Conservation (phyloP, 2,329 filamentous ascomycete genomes). For the Fusarium verticillioides region DNA sequence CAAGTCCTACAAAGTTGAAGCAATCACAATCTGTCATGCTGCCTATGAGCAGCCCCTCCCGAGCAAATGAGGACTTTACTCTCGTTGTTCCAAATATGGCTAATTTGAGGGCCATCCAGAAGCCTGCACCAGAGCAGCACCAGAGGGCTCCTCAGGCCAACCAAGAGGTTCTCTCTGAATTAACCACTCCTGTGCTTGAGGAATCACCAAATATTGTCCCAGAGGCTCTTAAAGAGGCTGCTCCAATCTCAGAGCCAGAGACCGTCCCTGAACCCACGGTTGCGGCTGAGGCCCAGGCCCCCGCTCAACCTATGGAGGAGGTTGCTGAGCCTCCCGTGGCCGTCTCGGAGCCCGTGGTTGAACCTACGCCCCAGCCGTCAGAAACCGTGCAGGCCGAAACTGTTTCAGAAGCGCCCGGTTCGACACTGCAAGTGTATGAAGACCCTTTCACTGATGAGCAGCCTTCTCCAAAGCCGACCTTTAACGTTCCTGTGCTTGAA, state of each 20-base stretch:
- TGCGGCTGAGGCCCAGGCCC: slow-evolving; percentile 48
- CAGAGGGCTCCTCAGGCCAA: slow-evolving; percentile 21
- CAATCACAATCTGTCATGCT: slow-evolving; percentile 46
- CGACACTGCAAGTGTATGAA: slow-evolving; percentile 67
- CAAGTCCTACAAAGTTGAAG: slow-evolving; percentile 55
- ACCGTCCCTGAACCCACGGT: not conserved
- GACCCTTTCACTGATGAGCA: slow-evolving; percentile 67
- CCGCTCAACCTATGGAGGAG: slow-evolving; percentile 37
- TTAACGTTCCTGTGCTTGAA: slow-evolving; percentile 65
- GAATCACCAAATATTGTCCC: slow-evolving; percentile 4
- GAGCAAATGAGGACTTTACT: slow-evolving; percentile 64
- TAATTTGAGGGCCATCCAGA: slow-evolving; percentile 48
- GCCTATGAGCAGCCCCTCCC: slow-evolving; percentile 56
- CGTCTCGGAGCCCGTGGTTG: slow-evolving; percentile 12
- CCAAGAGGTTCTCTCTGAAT: slow-evolving; percentile 17
- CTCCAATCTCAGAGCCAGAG: not conserved
- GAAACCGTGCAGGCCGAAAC: slow-evolving; percentile 14
- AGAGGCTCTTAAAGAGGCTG: slow-evolving; percentile 17
- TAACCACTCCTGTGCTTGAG: slow-evolving; percentile 26
- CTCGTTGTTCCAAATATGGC: slow-evolving; percentile 62
- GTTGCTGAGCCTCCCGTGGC: not conserved
- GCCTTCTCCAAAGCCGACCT: slow-evolving; percentile 57
- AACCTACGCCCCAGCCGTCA: slow-evolving; percentile 11
- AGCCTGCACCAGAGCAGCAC: slow-evolving; percentile 33
- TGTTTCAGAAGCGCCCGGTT: slow-evolving; percentile 20